These are phyloP conservation scores for Xylaria longipes DNA, from an alignment of 495 filamentous ascomycete species.

Conservation along the genomic window DNA sequence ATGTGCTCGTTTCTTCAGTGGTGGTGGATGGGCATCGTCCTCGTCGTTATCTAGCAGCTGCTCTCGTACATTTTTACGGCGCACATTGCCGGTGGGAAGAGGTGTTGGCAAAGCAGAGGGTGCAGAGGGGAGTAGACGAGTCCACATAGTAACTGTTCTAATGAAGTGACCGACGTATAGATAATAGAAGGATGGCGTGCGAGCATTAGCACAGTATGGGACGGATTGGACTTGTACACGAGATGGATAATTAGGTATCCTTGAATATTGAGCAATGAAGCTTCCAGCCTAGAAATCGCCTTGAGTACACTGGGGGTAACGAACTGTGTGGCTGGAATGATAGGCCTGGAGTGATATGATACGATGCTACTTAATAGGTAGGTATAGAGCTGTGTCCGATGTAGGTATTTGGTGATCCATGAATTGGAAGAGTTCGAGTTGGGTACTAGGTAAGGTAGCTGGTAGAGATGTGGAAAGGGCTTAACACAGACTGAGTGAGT, in stretches of 20 bases:
- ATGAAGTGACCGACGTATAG: neutral
- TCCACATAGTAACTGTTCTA: slow-evolving; percentile 12
- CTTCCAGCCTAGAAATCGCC: neutral
- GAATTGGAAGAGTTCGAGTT: neutral
- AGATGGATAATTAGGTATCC: neutral
- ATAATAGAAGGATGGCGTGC: neutral
- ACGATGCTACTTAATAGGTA: neutral
- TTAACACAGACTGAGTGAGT: neutral
- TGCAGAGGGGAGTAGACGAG: slow-evolving; percentile 1
- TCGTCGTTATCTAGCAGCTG: slow-evolving; percentile 26
- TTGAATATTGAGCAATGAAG: neutral
- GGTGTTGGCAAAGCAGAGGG: slow-evolving; percentile 19
- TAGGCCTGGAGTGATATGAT: neutral
- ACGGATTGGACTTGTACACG: neutral
- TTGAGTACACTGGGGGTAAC: neutral
- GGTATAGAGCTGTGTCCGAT: neutral
- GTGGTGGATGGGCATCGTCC: slow-evolving; percentile 10
- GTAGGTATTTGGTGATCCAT: neutral
- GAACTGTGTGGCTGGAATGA: neutral
- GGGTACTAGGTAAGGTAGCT: neutral
- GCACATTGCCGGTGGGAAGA: slow-evolving; percentile 1
- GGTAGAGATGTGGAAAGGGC: neutral
- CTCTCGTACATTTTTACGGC: slow-evolving; percentile 3
- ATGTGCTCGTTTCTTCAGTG: slow-evolving; percentile 31
- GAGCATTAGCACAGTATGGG: neutral